Evolutionary conservation across 1,284 basidiomycete species (phyloP).

Genomic region (Ustilago shanxiensis): DNA sequence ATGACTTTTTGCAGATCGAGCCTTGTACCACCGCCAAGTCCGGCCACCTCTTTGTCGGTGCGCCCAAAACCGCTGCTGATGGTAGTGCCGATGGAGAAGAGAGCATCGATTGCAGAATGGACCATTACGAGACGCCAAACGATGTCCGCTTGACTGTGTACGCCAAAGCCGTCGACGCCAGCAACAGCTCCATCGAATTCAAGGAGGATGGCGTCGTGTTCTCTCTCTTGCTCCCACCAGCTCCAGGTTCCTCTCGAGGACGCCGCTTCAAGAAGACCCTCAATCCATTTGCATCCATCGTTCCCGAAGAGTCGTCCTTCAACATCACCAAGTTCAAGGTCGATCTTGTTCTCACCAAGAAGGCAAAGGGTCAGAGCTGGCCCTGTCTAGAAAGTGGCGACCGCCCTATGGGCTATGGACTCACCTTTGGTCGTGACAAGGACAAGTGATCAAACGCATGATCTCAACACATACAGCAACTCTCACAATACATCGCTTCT

Average conservation of each 20-base stretch:
- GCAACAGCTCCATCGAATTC: conserved; percentile 56
- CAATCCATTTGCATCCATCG: conserved; percentile 55
- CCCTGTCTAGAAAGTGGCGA: conserved; percentile 64
- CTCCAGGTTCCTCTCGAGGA: conserved; percentile 33
- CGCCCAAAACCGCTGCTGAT: conserved; percentile 25
- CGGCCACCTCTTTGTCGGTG: conserved; percentile 64
- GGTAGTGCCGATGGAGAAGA: conserved; percentile 38
- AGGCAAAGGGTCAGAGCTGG: conserved; percentile 62
- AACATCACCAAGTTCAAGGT: conserved; percentile 66
- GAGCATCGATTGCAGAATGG: conserved; percentile 59
- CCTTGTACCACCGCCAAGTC: conserved; percentile 59
- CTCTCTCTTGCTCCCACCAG: conserved; percentile 56
- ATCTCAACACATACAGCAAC: background rate
- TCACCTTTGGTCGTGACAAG: conserved; percentile 65
- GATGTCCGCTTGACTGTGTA: conserved; percentile 67
- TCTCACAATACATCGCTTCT: background rate
- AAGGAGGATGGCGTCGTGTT: conserved; percentile 54
- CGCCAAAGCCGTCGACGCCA: conserved; percentile 59
- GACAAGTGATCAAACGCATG: conserved; percentile 30
- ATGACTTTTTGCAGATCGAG: conserved; percentile 67
- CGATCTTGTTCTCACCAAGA: conserved; percentile 65
- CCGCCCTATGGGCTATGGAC: conserved; percentile 60
- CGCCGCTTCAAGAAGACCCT: conserved; percentile 58
- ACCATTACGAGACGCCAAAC: conserved; percentile 69
- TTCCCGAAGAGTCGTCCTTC: conserved; percentile 55